Evolutionary conservation across 768 basidiomycete genomes (phyloP).

Genomic region (Trichaptum fuscoviolaceum): DNA sequence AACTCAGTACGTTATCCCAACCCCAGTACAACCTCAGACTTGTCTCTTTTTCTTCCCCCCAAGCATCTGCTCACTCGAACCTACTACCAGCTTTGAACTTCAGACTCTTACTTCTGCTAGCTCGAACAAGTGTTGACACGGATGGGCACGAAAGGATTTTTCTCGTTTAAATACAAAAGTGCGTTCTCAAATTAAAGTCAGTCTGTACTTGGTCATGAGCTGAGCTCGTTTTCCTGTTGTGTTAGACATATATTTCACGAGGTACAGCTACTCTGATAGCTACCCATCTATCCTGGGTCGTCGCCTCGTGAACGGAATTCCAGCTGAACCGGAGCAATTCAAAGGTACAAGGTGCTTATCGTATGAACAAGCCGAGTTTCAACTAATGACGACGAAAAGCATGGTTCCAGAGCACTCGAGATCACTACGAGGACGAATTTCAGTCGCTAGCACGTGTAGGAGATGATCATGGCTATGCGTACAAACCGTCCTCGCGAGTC

Average conservation of each 20-base stretch:
- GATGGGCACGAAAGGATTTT: not conserved
- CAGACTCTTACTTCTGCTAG: no score
- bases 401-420: not conserved
- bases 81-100: no score
- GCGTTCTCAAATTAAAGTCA: not conserved
- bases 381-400: not conserved
- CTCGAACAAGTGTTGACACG: no score
- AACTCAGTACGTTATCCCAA: not conserved
- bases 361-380: not conserved
- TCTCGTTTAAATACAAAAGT: not conserved
- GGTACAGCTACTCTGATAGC: not conserved
- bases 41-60: not conserved
- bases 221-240: not conserved
- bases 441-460: not conserved
- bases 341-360: not conserved
- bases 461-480: not conserved
- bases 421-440: not conserved
- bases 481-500: not conserved
- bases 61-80: not conserved
- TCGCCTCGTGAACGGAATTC: not conserved
- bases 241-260: not conserved
- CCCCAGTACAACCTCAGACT: not conserved
- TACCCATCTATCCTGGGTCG: not conserved
- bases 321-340: not conserved
- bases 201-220: not conserved